These are phyloP conservation scores for Fonsecaea monophora DNA, from an alignment of 2,329 filamentous ascomycete genomes.

Conservation along the genomic window DNA sequence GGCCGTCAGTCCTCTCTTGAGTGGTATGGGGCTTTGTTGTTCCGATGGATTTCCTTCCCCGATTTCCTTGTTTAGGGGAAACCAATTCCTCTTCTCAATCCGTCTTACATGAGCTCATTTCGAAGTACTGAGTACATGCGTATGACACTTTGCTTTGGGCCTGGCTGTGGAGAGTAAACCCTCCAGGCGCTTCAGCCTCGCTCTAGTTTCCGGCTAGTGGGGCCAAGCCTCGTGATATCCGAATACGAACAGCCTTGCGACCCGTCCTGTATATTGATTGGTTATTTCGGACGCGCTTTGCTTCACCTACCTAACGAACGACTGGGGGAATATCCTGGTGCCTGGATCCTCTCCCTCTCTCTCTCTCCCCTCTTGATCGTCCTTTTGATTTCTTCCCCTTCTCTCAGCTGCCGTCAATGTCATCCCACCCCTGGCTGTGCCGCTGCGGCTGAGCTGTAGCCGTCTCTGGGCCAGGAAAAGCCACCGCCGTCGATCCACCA, in stretches of 20 bases:
- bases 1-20: too few relatives aligned
- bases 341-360: background rate
- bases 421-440: background rate
- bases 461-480: background rate
- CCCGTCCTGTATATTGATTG: background rate
- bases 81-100: too few relatives aligned
- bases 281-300: background rate
- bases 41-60: too few relatives aligned
- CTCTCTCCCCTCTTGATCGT: background rate
- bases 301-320: background rate
- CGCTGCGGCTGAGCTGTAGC: background rate
- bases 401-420: background rate
- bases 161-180: background rate
- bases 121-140: too few relatives aligned
- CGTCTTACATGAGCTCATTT: too few relatives aligned
- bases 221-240: conserved; percentile 4
- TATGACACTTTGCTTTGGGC: too few relatives aligned
- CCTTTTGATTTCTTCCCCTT: background rate
- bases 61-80: too few relatives aligned
- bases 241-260: conserved; percentile 6
- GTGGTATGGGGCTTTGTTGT: too few relatives aligned
- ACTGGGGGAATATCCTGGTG: background rate
- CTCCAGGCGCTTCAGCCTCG: background rate
- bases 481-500: background rate
- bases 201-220: background rate